phyloP scores from a whole-genome alignment of 148 eudicot species.

The Vaccinium vitisidaea region DNA sequence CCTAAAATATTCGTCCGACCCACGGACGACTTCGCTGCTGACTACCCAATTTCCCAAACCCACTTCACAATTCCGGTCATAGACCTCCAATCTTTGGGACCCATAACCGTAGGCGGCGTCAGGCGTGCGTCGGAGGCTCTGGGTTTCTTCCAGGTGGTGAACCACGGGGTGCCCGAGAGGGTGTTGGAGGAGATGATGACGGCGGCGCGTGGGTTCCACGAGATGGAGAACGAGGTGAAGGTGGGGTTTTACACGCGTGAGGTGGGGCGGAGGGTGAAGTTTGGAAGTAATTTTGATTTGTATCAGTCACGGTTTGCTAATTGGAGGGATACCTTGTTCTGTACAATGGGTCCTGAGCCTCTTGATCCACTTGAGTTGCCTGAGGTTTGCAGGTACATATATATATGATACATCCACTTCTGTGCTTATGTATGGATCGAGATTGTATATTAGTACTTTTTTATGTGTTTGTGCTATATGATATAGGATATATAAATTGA shows the following conservation, averaged over 20 bases:
- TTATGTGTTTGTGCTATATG: not conserved
- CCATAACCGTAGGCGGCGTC: slow-evolving; percentile 3
- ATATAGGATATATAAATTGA: not conserved
- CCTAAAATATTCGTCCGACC: slow-evolving; percentile 36
- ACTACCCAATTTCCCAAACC: not conserved
- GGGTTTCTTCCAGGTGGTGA: slow-evolving; percentile 44
- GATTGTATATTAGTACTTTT: no score
- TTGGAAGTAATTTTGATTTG: slow-evolving; percentile 22
- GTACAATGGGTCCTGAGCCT: slow-evolving; percentile 25
- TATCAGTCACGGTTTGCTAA: slow-evolving; percentile 18
- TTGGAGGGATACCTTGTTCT: slow-evolving; percentile 26
- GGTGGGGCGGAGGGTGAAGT: not conserved
- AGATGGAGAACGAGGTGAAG: slow-evolving; percentile 13
- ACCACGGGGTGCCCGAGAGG: slow-evolving; percentile 25
- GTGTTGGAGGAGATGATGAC: slow-evolving; percentile 17
- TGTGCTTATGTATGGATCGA: not conserved
- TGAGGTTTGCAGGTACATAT: slow-evolving; percentile 18
- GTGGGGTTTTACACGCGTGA: slow-evolving; percentile 10
- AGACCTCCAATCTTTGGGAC: not conserved
- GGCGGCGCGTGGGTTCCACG: slow-evolving; percentile 24
- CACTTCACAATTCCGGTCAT: slow-evolving; percentile 26
- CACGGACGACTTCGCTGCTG: slow-evolving; percentile 20
- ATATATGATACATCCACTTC: not conserved
- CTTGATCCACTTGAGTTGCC: slow-evolving; percentile 21
- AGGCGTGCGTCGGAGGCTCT: slow-evolving; percentile 22